Evolutionary conservation across 805 yeast species (phyloP).

Genomic region (Blastobotrys muscicola): DNA sequence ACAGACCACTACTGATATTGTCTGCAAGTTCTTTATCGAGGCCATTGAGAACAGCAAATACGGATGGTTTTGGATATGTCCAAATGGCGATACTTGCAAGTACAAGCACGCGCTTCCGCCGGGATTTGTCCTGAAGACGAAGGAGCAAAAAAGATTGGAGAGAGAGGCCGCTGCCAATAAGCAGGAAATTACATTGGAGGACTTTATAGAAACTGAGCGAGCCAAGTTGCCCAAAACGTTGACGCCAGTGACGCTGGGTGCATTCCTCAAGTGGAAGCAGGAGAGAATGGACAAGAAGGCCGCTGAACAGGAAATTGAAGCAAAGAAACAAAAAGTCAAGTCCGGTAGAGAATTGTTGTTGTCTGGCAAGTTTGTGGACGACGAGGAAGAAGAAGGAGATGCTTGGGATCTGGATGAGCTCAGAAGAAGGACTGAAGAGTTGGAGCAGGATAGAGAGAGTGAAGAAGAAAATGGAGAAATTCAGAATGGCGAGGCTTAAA

Average conservation of each 20-base stretch:
- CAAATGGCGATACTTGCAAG: slow-evolving; percentile 87
- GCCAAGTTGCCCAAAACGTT: slow-evolving; percentile 59
- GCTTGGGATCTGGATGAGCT: slow-evolving; percentile 30
- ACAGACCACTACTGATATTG: slow-evolving; percentile 86
- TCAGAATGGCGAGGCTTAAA: slow-evolving; percentile 2
- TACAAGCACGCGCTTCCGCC: slow-evolving; percentile 94
- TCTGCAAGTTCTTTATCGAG: slow-evolving; percentile 88
- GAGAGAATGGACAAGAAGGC: slow-evolving; percentile 40
- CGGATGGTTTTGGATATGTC: slow-evolving; percentile 99
- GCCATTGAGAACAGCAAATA: slow-evolving; percentile 96
- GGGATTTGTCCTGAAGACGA: slow-evolving; percentile 93
- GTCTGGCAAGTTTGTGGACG: slow-evolving; percentile 31
- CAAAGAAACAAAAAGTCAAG: slow-evolving; percentile 30
- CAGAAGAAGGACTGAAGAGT: slow-evolving; percentile 25
- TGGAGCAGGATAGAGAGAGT: background rate
- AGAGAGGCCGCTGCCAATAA: slow-evolving; percentile 72
- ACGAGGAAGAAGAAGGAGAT: slow-evolving; percentile 22
- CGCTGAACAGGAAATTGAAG: slow-evolving; percentile 32
- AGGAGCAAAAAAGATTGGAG: slow-evolving; percentile 88
- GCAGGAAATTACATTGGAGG: slow-evolving; percentile 90
- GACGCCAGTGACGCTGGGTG: slow-evolving; percentile 78
- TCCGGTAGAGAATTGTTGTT: slow-evolving; percentile 31
- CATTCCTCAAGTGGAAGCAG: slow-evolving; percentile 77
- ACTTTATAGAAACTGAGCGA: slow-evolving; percentile 90
- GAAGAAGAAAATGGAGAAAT: no score